Base-by-base conservation (phyloP, 192 early-diverging fungal genomes). In the Haplosporangium gracile region DNA sequence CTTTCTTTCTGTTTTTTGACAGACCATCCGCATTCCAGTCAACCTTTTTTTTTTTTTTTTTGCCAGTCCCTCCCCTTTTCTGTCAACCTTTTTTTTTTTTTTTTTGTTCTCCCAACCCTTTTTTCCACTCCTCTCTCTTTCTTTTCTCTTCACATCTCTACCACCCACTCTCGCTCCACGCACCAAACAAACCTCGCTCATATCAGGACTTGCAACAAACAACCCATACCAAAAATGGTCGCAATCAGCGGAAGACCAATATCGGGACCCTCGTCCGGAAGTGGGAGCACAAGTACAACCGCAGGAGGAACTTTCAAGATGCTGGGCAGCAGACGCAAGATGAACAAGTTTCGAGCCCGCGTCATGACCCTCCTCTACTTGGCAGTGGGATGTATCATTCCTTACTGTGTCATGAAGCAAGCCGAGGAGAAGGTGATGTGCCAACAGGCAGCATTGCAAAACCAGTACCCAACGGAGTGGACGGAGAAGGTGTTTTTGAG, bases 341-440 rank as follows among this genome's bases (percentile, higher is more conserved):
- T 81, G 65, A 55, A 65, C 22, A 86, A 81, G 24, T 70, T 86
- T 57, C 79, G 84, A 57, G 81, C 74, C 51, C 70, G 79, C 20
- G 11, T 57, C 22, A 5, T 81, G 29, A 16, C 81, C 32, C 10
- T 74, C 39, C 9, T 78, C 22, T 86, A 81, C 53, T 4, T 86
- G 2, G 75, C 75, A 15, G 29, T 86, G 51, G 84, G 84, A 1
- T 86, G 84, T 53, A 86, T 86, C 32, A 80, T 86, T 26, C 84
- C 84, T 32, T 81, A 81, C 38, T 86, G 81, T 70, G 76, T 81
- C n/a, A 86, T 86, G 84, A 86, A 75, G 63, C 75, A 78, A 36
- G 78, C 84, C 2, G 75, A 78, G 51, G 79, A 86, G 20, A 75
- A 80, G 32, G 42, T 26, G 18, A 47, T 71, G 18, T 75, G 68